Base-by-base conservation (phyloP, 2,329 filamentous ascomycete species). In the Paraphaeosphaeria sporulosa region DNA sequence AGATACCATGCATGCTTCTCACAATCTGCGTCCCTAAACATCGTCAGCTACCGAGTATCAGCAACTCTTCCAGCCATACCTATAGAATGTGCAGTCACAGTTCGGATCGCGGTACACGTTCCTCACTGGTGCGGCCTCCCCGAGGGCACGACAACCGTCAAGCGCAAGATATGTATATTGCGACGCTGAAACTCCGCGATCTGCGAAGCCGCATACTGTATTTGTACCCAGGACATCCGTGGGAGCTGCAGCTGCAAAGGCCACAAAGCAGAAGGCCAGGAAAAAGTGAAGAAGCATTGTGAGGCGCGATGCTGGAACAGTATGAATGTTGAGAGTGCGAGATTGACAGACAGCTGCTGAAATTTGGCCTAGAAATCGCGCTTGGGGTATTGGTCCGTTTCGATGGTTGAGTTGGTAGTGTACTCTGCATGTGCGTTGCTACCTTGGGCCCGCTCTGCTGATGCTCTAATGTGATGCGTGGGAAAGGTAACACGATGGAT, bases 11-110 rank as follows among this genome's bases (percentile, higher is more conserved):
- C 23, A 1, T 27, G 27, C 21, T 17, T 42, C 13, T 52, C 23
- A 36, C 49, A 42, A 17, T 42, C 21, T 13, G 36, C 34, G 23
- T 52, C 49, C 8, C 49, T 52, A 23, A 13, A 36, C 7, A 38
- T n/a, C 12, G 36, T 42, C 30, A 40, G 10, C 36, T 30, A 8
- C 8, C 21, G n/a, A 4, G 32, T 21, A 40, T 10, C 15, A 2
- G 13, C 12, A 9, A 21, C 15, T 1, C 12, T 17, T 4, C 13
- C 17, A 9, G 13, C 27, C 34, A n/a, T 42, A 52, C 49, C 13
- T 30, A 32, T 52, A 52, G 23, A 42, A 42, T 4, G 34, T 42
- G 36, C 49, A 52, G 27, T 52, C 49, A 13, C 49, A 52, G 21
- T 15, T n/a, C 4, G 19, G 15, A 27, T 52, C 49, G 23, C 49